Evolutionary conservation across 2,329 filamentous ascomycete species (phyloP).

Genomic region (Gremmenia infestans): DNA sequence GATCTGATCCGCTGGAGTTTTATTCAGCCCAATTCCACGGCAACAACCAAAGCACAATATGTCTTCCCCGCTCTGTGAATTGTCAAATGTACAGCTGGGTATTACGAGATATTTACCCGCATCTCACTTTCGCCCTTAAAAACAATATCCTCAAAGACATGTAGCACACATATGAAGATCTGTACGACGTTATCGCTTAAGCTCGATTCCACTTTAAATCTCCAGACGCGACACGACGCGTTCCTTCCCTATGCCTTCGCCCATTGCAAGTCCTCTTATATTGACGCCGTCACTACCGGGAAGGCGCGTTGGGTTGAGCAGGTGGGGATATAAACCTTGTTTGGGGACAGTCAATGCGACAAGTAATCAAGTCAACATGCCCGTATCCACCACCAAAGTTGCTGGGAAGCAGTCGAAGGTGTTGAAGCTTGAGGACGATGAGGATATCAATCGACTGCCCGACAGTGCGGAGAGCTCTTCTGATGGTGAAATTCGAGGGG

Average conservation of each 20-base stretch:
- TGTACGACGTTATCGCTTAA: conserved; percentile 4
- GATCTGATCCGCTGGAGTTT: neutral
- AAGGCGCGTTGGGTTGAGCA: conserved; percentile 10
- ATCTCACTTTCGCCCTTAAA: too few relatives aligned
- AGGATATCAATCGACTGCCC: conserved; percentile 9
- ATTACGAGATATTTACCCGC: neutral
- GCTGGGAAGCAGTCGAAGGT: neutral
- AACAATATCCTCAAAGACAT: neutral
- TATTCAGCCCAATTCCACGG: neutral
- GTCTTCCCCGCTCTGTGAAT: neutral
- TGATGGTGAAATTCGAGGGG: neutral
- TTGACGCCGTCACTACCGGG: neutral
- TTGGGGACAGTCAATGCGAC: neutral
- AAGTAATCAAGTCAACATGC: conserved; percentile 2
- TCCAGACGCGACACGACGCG: conserved; percentile 8
- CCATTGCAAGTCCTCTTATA: neutral
- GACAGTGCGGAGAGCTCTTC: conserved; percentile 4
- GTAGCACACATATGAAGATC: conserved; percentile 1
- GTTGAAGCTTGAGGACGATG: conserved; percentile 6
- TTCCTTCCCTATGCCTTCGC: conserved; percentile 10
- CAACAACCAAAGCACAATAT: neutral
- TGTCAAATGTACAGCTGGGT: neutral
- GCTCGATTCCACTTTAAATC: neutral
- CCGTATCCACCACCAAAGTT: neutral
- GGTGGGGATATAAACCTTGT: neutral